A percentile compares a stretch with the other conserved stretches of the same genome.
These are phyloP conservation scores for Ustilago nuda DNA, from an alignment of 1,284 basidiomycete species.

Conservation along the genomic window DNA sequence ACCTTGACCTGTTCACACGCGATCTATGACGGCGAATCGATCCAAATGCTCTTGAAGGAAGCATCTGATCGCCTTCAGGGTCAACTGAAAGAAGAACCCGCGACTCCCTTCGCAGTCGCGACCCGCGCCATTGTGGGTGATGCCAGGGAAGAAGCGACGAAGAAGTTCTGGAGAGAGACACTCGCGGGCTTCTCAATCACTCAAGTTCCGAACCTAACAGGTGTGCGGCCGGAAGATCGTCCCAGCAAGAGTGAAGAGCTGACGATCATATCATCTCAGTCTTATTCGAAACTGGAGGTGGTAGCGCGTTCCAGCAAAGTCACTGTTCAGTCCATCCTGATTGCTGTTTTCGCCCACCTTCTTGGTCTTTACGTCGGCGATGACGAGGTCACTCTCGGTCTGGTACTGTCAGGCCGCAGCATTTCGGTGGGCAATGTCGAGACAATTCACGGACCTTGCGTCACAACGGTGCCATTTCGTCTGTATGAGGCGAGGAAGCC, in stretches of 20 bases:
- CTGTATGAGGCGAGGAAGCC: slow-evolving; percentile 13
- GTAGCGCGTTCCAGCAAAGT: slow-evolving; percentile 38
- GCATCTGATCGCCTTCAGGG: slow-evolving; percentile 25
- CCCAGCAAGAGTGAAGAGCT: slow-evolving; percentile 26
- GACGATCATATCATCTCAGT: slow-evolving; percentile 9
- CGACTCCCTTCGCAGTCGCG: slow-evolving; percentile 30
- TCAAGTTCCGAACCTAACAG: slow-evolving; percentile 56
- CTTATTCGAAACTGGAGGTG: slow-evolving; percentile 19
- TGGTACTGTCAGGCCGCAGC: slow-evolving; percentile 62
- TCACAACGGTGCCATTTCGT: slow-evolving; percentile 63
- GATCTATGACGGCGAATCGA: slow-evolving; percentile 64
- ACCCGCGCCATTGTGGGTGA: slow-evolving; percentile 26
- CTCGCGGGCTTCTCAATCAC: slow-evolving; percentile 50
- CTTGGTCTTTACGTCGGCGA: slow-evolving; percentile 57
- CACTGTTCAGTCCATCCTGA: slow-evolving; percentile 56
- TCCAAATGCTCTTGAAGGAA: slow-evolving; percentile 46
- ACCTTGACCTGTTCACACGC: slow-evolving; percentile 58
- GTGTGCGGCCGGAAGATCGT: slow-evolving; percentile 36
- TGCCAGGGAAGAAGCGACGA: slow-evolving; percentile 15
- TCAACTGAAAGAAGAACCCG: not conserved
- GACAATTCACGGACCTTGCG: slow-evolving; percentile 60
- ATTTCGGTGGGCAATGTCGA: slow-evolving; percentile 40
- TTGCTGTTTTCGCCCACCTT: slow-evolving; percentile 49
- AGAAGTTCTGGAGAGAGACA: slow-evolving; percentile 48
- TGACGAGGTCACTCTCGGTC: slow-evolving; percentile 54